phyloP scores from a whole-genome alignment of 2,329 filamentous ascomycete species.

The Emergomyces orientalis region DNA sequence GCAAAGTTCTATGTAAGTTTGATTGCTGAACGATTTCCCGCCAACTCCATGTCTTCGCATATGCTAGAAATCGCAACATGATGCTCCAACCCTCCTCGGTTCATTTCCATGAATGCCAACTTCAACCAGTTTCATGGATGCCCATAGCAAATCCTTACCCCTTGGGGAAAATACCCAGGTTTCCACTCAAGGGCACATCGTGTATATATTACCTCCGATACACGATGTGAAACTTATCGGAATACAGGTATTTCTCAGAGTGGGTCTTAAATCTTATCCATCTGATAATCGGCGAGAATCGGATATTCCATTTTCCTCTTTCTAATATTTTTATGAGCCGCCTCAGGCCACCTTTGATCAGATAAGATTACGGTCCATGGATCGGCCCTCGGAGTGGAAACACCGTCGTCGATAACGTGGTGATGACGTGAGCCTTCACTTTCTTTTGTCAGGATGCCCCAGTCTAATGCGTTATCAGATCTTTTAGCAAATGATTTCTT shows the following conservation, averaged over 20 bases:
- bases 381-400: no score
- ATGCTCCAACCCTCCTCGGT: neutral
- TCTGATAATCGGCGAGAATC: neutral
- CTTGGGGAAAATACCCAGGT: neutral
- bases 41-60: neutral
- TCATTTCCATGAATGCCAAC: neutral
- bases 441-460: neutral
- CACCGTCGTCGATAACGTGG: neutral
- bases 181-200: neutral
- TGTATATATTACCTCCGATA: neutral
- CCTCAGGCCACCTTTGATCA: neutral
- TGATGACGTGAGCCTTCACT: neutral
- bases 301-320: neutral
- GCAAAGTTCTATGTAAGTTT: no score
- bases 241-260: neutral
- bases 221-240: neutral
- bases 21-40: no score
- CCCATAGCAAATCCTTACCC: neutral
- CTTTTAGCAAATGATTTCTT: neutral
- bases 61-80: neutral
- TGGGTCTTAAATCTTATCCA: neutral
- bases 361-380: conserved; percentile 3
- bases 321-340: neutral
- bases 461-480: neutral
- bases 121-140: neutral